Conservation (phyloP, 208 protist genomes). For the Trichomonas tenax region DNA sequence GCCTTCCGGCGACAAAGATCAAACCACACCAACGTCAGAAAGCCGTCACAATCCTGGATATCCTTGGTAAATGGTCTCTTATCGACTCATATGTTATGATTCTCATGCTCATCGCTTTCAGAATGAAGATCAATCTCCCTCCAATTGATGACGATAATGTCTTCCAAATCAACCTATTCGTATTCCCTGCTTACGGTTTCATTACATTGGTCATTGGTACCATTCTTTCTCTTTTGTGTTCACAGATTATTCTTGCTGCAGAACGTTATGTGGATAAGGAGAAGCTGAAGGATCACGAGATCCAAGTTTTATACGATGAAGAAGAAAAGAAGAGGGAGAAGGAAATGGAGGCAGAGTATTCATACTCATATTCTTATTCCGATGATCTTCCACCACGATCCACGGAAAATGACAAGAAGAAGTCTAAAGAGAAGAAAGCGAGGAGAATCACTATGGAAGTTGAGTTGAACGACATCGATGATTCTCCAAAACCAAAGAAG, state of each 20-base stretch:
- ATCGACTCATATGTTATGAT: conserved; percentile 70
- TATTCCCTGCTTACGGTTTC: not conserved
- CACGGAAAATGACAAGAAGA: not conserved
- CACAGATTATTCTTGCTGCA: not conserved
- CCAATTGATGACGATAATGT: not conserved
- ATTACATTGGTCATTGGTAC: not conserved
- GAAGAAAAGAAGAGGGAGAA: not conserved
- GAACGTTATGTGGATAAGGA: not conserved
- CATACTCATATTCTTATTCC: not conserved
- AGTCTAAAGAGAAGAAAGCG: not conserved
- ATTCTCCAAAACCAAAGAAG: not conserved
- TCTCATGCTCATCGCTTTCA: conserved; percentile 66
- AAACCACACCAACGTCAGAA: conserved; percentile 38
- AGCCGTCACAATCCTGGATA: conserved; percentile 57
- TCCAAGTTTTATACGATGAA: not conserved
- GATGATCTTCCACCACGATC: not conserved
- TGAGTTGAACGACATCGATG: not conserved
- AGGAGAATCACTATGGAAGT: not conserved
- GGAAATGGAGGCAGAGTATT: not conserved
- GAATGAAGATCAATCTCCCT: conserved; percentile 38
- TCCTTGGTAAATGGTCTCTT: conserved; percentile 69
- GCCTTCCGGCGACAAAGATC: conserved; percentile 49
- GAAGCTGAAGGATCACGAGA: not conserved
- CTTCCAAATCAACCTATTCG: not conserved
- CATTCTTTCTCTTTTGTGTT: not conserved